These are phyloP conservation scores for Solanum pinnatisectum DNA, from an alignment of 257 asterid species.

Conservation along the genomic window DNA sequence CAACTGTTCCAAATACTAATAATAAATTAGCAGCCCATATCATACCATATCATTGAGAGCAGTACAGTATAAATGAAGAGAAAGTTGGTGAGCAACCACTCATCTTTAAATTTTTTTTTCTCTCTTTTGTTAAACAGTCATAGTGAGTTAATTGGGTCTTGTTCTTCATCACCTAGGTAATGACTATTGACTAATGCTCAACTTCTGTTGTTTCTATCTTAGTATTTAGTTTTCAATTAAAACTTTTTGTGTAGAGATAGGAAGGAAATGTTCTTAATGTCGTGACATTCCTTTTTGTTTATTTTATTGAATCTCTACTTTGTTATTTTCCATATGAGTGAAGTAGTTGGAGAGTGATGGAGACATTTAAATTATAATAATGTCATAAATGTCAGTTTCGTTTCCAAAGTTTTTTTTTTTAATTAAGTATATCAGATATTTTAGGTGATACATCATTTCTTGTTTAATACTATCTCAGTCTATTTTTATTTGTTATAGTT, in stretches of 20 bases:
- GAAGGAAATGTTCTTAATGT: too few relatives aligned
- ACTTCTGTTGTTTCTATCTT: not conserved
- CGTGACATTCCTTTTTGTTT: too few relatives aligned
- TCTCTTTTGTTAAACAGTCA: not conserved
- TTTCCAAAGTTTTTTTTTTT: too few relatives aligned
- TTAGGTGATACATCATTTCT: not conserved
- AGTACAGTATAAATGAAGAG: not conserved
- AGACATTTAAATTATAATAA: not conserved
- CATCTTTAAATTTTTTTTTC: not conserved
- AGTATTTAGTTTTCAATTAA: not conserved
- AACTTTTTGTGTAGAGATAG: not conserved
- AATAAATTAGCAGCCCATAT: not conserved
- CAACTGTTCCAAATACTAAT: not conserved
- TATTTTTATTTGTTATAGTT: too few relatives aligned
- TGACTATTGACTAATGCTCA: not conserved
- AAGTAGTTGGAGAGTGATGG: not conserved
- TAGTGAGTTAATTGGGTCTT: not conserved
- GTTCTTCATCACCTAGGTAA: not conserved
- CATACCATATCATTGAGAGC: not conserved
- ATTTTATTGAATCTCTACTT: not conserved
- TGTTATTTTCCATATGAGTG: not conserved
- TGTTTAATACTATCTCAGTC: not conserved
- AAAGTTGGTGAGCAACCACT: not conserved
- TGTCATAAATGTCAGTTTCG: too few relatives aligned
- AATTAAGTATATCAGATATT: not conserved